Conservation (phyloP, 768 basidiomycete genomes). For the Saitozyma podzolica region DNA sequence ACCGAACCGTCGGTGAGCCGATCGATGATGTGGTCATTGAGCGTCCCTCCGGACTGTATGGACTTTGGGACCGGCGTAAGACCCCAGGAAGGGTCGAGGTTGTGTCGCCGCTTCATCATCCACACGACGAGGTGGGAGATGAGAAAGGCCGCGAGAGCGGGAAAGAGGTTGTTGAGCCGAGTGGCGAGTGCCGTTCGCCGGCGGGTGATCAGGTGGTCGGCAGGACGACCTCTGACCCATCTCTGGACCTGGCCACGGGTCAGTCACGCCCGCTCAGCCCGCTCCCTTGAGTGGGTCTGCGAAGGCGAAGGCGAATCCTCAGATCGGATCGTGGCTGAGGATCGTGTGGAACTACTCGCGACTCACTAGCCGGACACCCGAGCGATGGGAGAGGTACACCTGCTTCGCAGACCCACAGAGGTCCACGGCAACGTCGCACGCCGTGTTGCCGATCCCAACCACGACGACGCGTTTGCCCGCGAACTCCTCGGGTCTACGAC, state of each 20-base stretch:
- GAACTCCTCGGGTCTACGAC: slow-evolving; percentile 12
- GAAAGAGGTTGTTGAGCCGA: background rate
- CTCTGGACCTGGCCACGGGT: slow-evolving; percentile 1
- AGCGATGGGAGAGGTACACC: slow-evolving; percentile 20
- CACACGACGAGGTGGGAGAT: background rate
- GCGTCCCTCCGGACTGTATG: too few species aligned
- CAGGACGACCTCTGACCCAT: background rate
- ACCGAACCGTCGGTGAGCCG: slow-evolving; percentile 5
- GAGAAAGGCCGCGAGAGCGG: background rate
- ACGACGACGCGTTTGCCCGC: slow-evolving; percentile 14
- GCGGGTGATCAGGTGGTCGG: slow-evolving; percentile 10
- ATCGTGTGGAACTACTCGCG: too few species aligned
- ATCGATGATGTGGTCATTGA: background rate
- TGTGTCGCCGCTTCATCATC: background rate
- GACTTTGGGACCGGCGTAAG: too few species aligned
- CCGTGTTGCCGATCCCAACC: slow-evolving; percentile 18
- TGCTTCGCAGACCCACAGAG: slow-evolving; percentile 1
- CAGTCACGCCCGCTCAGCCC: background rate
- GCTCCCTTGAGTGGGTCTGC: too few species aligned
- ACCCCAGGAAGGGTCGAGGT: too few species aligned
- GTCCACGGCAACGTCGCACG: slow-evolving; percentile 14
- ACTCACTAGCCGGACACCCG: slow-evolving; percentile 15
- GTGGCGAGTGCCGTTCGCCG: background rate
- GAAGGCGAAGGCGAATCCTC: too few species aligned
- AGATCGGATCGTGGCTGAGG: too few species aligned